phyloP scores from a whole-genome alignment of 805 yeast genomes.

The Metschnikowia baotianmanensis region DNA sequence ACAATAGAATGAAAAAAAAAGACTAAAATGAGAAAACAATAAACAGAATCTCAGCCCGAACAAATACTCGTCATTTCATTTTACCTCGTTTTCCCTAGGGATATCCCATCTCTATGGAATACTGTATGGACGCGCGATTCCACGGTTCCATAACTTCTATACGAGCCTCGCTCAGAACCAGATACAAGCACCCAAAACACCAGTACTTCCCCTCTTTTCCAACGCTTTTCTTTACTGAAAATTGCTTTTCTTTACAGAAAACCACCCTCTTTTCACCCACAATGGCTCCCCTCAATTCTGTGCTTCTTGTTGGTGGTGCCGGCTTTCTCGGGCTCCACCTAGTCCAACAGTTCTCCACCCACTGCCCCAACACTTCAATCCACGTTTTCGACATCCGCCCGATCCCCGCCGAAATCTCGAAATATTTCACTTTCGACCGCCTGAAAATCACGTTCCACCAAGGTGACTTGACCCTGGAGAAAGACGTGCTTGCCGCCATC shows the following conservation, averaged over 20 bases:
- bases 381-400: slow-evolving; percentile 92
- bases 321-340: slow-evolving; percentile 93
- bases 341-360: slow-evolving; percentile 75
- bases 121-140: no score
- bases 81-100: no score
- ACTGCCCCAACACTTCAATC: slow-evolving; percentile 65
- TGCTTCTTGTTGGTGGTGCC: slow-evolving; percentile 90
- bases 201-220: no score
- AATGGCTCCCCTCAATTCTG: slow-evolving; percentile 42
- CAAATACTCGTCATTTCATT: background rate
- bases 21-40: background rate
- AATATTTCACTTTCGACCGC: slow-evolving; percentile 72
- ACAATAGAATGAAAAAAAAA: background rate
- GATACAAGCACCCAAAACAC: no score
- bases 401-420: slow-evolving; percentile 67
- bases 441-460: slow-evolving; percentile 56
- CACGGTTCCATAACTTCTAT: no score
- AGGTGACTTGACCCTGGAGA: slow-evolving; percentile 81
- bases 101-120: no score
- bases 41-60: background rate
- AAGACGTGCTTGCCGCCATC: slow-evolving; percentile 67
- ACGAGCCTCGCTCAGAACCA: no score
- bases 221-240: no score
- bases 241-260: no score
- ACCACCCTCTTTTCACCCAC: no score